These are phyloP conservation scores for Trichocladium uniseriatum DNA, from an alignment of 495 filamentous ascomycete species.

Conservation along the genomic window DNA sequence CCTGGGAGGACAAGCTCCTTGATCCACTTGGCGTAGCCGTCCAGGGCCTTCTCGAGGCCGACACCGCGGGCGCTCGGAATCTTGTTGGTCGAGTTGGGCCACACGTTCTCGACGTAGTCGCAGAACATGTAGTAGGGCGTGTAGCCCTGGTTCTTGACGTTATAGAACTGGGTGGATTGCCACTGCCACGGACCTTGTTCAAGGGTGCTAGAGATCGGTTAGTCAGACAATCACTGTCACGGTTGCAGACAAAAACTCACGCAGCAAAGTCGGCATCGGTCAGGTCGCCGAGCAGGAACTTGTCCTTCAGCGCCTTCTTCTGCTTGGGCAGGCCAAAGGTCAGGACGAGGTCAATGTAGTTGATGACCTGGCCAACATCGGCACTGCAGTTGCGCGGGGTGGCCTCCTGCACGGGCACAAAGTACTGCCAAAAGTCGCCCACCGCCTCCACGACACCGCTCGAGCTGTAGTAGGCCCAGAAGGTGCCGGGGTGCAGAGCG, in stretches of 20 bases:
- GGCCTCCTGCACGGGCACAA: constrained; percentile 50
- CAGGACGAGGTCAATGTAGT: constrained; percentile 46
- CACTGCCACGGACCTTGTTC: constrained; percentile 49
- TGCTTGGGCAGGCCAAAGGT: constrained; percentile 32
- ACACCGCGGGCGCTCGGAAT: constrained; percentile 22
- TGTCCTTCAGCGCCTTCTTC: constrained; percentile 44
- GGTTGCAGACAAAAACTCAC: constrained; percentile 19
- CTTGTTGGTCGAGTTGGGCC: constrained; percentile 20
- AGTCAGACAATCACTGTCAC: not conserved
- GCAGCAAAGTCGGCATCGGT: constrained; percentile 51
- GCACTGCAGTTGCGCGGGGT: constrained; percentile 56
- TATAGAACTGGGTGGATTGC: constrained; percentile 42
- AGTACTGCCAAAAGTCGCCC: constrained; percentile 58
- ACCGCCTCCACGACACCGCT: constrained; percentile 56
- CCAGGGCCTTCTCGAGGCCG: constrained; percentile 21
- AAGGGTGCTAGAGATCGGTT: constrained; percentile 28
- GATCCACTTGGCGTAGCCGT: constrained; percentile 41
- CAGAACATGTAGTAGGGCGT: constrained; percentile 26
- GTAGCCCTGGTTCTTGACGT: constrained; percentile 15
- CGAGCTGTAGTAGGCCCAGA: constrained; percentile 59
- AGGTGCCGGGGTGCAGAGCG: constrained; percentile 49
- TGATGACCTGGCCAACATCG: constrained; percentile 47
- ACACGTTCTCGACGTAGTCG: constrained; percentile 28
- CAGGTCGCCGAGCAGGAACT: constrained; percentile 48
- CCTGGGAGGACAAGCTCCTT: constrained; percentile 39